A percentile compares a stretch with the other conserved stretches of the same genome.
phyloP scores from a whole-genome alignment of 495 filamentous ascomycete genomes.

The Neurospora intermedia region DNA sequence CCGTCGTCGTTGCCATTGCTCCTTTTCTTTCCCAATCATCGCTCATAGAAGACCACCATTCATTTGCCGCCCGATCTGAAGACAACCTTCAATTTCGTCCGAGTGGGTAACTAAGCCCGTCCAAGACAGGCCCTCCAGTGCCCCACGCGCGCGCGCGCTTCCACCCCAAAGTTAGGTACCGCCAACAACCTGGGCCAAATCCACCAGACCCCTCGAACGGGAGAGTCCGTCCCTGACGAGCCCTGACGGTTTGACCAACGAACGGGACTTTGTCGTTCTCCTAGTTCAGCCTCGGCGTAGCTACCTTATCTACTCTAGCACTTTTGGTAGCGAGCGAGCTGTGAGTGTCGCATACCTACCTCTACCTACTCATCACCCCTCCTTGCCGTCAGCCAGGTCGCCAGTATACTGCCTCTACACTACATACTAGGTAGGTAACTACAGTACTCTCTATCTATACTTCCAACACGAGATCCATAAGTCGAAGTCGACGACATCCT shows the following conservation, averaged over 20 bases:
- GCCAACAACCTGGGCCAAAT: background rate
- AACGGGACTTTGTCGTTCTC: background rate
- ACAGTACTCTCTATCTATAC: background rate
- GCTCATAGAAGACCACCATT: background rate
- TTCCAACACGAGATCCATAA: background rate
- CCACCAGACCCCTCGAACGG: background rate
- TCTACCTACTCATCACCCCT: background rate
- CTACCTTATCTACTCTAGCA: background rate
- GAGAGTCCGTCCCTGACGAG: background rate
- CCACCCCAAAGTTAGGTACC: background rate
- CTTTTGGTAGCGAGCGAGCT: background rate
- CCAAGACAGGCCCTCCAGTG: background rate
- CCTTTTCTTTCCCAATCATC: background rate
- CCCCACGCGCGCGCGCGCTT: background rate
- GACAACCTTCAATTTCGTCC: background rate
- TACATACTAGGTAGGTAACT: background rate
- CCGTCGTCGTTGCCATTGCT: background rate
- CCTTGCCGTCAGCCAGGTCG: background rate
- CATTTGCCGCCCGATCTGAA: background rate
- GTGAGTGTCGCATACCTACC: background rate
- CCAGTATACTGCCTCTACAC: background rate
- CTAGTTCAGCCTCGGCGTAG: background rate
- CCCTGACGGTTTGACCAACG: background rate
- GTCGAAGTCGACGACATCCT: background rate
- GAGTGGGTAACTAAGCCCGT: background rate